Percentiles rank a stretch among this genome's conserved stretches.
These are phyloP conservation scores for Dendrobium nobile DNA, from an alignment of 106 monocot genomes.

Conservation along the genomic window DNA sequence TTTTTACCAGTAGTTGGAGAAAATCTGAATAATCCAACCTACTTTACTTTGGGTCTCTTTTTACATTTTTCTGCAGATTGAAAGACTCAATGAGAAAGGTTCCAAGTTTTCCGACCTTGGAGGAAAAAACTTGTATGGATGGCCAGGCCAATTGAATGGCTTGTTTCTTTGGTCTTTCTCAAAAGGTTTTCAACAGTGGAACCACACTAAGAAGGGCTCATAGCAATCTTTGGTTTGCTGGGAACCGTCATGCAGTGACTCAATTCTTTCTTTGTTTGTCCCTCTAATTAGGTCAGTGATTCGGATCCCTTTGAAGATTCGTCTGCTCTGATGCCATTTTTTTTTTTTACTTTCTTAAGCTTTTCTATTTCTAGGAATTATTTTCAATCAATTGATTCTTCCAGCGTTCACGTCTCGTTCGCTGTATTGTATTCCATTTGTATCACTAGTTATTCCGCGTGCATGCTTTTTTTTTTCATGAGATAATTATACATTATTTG, in stretches of 20 bases:
- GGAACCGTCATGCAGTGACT: not conserved
- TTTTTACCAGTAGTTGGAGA: not conserved
- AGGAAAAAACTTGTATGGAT: slow-evolving; percentile 67
- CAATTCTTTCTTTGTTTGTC: not conserved
- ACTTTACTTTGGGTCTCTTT: not conserved
- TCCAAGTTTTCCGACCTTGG: slow-evolving; percentile 66
- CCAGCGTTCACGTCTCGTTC: not conserved
- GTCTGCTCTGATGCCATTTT: not conserved
- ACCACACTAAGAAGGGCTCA: slow-evolving; percentile 65
- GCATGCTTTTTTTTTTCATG: not conserved
- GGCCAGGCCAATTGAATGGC: slow-evolving; percentile 24
- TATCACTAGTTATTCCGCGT: not conserved
- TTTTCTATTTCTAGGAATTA: not conserved
- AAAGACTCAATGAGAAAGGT: slow-evolving; percentile 50
- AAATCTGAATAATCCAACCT: too few relatives aligned
- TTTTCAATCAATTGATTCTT: slow-evolving; percentile 35
- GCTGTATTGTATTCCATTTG: slow-evolving; percentile 11
- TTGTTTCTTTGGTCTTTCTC: slow-evolving; percentile 50
- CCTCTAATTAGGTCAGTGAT: too few relatives aligned
- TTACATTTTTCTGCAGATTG: slow-evolving; percentile 47
- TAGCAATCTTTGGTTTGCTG: slow-evolving; percentile 9
- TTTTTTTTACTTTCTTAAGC: not conserved
- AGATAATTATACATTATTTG: not conserved
- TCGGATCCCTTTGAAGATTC: not conserved
- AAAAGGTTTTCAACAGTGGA: slow-evolving; percentile 50